phyloP scores from a whole-genome alignment of 2,329 filamentous ascomycete species.

The Phymatotrichopsis omnivora region DNA sequence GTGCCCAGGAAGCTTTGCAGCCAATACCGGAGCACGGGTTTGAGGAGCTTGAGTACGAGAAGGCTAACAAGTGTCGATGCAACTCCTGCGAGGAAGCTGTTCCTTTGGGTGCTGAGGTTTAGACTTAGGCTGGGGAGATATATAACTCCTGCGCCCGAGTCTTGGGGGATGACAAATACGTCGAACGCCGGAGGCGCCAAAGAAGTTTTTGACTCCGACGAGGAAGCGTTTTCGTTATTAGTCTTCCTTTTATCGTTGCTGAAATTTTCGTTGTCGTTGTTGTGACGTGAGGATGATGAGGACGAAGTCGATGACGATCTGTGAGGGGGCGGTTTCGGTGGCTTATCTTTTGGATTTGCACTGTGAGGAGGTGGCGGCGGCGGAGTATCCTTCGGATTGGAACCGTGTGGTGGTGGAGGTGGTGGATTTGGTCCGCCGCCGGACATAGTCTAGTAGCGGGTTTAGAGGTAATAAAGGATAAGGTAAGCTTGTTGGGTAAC shows the following conservation, averaged over 20 bases:
- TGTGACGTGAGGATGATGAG: conserved; percentile 18
- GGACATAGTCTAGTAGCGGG: no score
- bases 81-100: conserved; percentile 28
- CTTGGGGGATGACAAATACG: conserved; percentile 29
- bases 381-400: conserved; percentile 22
- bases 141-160: conserved; percentile 28
- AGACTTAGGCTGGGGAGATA: conserved; percentile 30
- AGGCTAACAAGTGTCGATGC: conserved; percentile 22
- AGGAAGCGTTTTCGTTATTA: conserved; percentile 6
- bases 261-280: conserved; percentile 15
- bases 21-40: conserved; percentile 20
- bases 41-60: conserved; percentile 19
- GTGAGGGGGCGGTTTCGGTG: conserved; percentile 23
- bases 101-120: conserved; percentile 28
- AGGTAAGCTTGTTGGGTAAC: no score
- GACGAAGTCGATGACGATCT: conserved; percentile 18
- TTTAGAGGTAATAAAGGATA: no score
- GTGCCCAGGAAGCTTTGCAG: conserved; percentile 9
- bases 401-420: conserved; percentile 18
- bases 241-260: no score
- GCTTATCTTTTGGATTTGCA: conserved; percentile 26
- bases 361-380: conserved; percentile 27
- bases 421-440: no score
- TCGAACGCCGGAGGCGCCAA: conserved; percentile 21
- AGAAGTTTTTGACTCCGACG: conserved; percentile 1